Conservation (phyloP, 305 asterid species). For the Solanum hybrid region DNA sequence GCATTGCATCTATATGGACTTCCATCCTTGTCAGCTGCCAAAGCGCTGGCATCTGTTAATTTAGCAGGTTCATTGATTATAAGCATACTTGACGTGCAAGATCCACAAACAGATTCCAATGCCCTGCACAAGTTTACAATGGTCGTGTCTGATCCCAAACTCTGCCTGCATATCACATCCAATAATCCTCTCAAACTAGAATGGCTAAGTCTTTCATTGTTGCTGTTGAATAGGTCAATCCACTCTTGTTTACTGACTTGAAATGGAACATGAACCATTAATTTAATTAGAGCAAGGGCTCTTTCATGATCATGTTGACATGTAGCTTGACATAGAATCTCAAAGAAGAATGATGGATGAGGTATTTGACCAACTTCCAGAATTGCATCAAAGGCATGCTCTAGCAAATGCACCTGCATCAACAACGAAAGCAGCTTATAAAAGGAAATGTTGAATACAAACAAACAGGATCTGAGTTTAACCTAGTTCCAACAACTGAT, state of each 20-base stretch:
- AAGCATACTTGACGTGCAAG: slow-evolving; percentile 10
- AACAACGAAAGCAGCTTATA: neutral
- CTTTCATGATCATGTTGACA: slow-evolving; percentile 31
- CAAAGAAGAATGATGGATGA: slow-evolving; percentile 48
- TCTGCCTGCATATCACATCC: slow-evolving; percentile 24
- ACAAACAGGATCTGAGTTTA: neutral
- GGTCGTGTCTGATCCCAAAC: slow-evolving; percentile 40
- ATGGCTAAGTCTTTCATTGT: slow-evolving; percentile 28
- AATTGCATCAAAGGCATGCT: slow-evolving; percentile 65
- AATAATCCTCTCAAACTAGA: slow-evolving; percentile 30
- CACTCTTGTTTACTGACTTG: slow-evolving; percentile 60
- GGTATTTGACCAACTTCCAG: slow-evolving; percentile 86
- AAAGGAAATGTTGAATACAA: neutral
- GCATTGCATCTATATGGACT: neutral
- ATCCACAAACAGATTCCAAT: slow-evolving; percentile 38
- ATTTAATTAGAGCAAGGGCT: slow-evolving; percentile 42
- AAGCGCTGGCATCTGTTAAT: slow-evolving; percentile 5
- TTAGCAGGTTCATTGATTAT: neutral
- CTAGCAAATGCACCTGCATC: slow-evolving; percentile 72
- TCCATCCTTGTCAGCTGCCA: neutral
- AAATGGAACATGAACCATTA: slow-evolving; percentile 61
- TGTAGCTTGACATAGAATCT: slow-evolving; percentile 53
- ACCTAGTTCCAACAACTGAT: neutral
- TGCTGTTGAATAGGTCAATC: slow-evolving; percentile 46
- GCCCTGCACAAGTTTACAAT: slow-evolving; percentile 44